Base-by-base conservation (phyloP, 805 yeast genomes). In the Monosporozyma siamensis region DNA sequence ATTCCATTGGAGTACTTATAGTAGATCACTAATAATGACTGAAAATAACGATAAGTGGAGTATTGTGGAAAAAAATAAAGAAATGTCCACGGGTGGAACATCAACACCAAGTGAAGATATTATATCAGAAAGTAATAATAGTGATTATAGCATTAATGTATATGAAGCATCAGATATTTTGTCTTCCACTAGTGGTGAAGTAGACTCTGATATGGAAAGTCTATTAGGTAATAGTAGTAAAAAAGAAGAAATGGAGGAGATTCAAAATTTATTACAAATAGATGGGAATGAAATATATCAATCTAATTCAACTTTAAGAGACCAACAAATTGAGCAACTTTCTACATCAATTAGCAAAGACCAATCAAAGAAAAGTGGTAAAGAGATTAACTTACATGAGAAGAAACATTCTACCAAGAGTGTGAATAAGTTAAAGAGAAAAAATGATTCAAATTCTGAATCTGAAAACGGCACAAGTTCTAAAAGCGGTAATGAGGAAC, bases 101-200 rank as follows among this genome's bases (percentile, higher is more conserved):
- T 17, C 27, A 24, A 25, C 29, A 8, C 15, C 40, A 18, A 25
- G 31, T 20, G 38, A 34, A 23, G 26, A 23, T 21, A 34, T 34
- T n/a, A 22, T 31, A 11, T 14, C 27, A 26, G 34, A 30, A 11
- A 17, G 27, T 17, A 22, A 31, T 32, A 20, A 39, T 22, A 18
- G 46, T 25, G 24, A 27, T 15, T 21, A 34, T 14, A 34, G 38
- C 22, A 8, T 26, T 15, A n/a, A 26, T 12, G n/a, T 27, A 30
- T 38, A 30, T 17, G 56, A 52, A 38, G 51, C 46, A 24, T 11
- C 35, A 7, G 56, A 52, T 38, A 47, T 52, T 24, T 32, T 52
- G 18, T 52, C 56, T 6, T 49, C 49, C 36, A 48, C 53, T 7
- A 52, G 56, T 39, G 51, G 56, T 29, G 54, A 51, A 15, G 29